These are phyloP conservation scores for Collybia mongolica DNA, from an alignment of 768 basidiomycete species.

Conservation along the genomic window DNA sequence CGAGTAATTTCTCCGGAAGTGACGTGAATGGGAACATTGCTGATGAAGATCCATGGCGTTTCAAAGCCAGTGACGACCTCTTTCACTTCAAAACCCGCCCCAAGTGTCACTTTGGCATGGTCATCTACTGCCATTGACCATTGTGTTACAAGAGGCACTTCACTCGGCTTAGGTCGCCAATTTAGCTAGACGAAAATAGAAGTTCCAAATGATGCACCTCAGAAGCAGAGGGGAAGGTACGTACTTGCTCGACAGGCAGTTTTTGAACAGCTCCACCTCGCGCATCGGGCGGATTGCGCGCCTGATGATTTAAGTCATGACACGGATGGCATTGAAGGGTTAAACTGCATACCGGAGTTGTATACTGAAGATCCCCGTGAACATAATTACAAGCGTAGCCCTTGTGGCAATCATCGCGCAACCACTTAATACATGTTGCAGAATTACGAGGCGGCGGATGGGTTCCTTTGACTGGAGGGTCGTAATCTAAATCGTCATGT, in stretches of 20 bases:
- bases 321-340: background rate
- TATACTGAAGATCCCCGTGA: conserved; percentile 24
- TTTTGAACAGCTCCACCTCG: too few relatives aligned
- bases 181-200: background rate
- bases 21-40: conserved; percentile 42
- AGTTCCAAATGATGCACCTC: background rate
- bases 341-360: conserved; percentile 12
- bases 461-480: conserved; percentile 8
- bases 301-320: too few relatives aligned
- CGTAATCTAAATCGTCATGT: conserved; percentile 15
- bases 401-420: conserved; percentile 22
- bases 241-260: background rate
- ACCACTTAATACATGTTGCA: conserved; percentile 28
- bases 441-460: conserved; percentile 16
- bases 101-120: conserved; percentile 55
- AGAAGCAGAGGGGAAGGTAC: background rate
- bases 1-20: conserved; percentile 29
- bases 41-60: conserved; percentile 56
- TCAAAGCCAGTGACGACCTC: conserved; percentile 68
- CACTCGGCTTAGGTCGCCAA: background rate
- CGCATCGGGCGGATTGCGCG: too few relatives aligned
- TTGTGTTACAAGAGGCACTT: conserved; percentile 1
- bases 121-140: conserved; percentile 42
- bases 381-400: conserved; percentile 22
- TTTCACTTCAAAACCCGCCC: conserved; percentile 58